Conservation (phyloP, 306 rosid genomes). For the Arachis hypogaea region DNA sequence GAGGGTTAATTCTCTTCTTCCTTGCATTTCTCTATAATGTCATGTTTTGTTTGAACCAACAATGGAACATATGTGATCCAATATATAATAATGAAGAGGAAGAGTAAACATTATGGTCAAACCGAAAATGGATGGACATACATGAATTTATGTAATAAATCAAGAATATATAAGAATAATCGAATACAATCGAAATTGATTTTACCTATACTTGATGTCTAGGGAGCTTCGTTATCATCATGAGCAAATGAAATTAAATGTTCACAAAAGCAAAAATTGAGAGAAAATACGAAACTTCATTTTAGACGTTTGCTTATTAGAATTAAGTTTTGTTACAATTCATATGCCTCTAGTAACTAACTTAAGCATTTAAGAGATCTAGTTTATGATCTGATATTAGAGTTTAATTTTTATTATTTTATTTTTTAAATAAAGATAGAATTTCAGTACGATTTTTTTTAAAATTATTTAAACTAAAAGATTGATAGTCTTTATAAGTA, state of each 20-base stretch:
- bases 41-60: not conserved
- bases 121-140: constrained; percentile 11
- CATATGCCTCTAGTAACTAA: no score
- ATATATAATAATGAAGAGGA: not conserved
- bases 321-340: no score
- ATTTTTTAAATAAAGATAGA: no score
- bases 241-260: not conserved
- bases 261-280: no score
- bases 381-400: no score
- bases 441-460: no score
- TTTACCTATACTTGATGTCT: not conserved
- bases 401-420: no score
- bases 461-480: no score
- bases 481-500: no score
- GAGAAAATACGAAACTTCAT: no score
- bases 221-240: not conserved
- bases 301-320: no score
- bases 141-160: not conserved
- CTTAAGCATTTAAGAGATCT: no score
- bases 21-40: constrained; percentile 19
- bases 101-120: not conserved
- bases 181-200: constrained; percentile 10
- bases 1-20: not conserved
- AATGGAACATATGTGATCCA: not conserved
- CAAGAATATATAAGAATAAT: not conserved